Conservation (phyloP, 441 rosid genomes). For the Populus tomentosa region DNA sequence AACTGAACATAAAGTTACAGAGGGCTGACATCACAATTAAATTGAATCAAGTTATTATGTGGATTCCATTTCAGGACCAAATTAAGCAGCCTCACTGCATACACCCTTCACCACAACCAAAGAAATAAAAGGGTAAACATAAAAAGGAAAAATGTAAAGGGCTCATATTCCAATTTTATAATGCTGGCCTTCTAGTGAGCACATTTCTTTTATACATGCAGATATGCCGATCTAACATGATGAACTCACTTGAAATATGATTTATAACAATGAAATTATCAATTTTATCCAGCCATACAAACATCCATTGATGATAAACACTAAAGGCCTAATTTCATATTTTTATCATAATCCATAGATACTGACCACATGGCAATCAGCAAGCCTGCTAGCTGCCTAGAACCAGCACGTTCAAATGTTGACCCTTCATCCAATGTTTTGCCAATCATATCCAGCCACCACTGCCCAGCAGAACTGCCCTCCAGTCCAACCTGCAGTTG, state of each 20-base stretch:
- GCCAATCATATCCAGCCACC: constrained; percentile 91
- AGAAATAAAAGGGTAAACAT: background rate
- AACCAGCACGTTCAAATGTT: constrained; percentile 91
- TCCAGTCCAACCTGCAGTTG: constrained; percentile 90
- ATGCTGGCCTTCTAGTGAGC: background rate
- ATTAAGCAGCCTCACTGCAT: background rate
- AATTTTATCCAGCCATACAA: constrained; percentile 1
- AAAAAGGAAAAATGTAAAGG: background rate
- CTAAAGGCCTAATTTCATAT: background rate
- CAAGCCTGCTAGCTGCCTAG: constrained; percentile 91
- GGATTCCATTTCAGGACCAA: background rate
- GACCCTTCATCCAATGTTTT: constrained; percentile 70
- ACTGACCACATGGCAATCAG: constrained; percentile 86
- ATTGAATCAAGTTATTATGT: background rate
- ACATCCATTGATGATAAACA: background rate
- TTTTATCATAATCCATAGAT: constrained; percentile 5
- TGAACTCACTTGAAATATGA: background rate
- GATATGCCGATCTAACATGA: background rate
- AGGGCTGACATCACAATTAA: no score
- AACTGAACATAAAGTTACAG: background rate
- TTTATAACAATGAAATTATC: constrained; percentile 1
- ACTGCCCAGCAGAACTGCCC: constrained; percentile 92
- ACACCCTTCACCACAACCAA: background rate
- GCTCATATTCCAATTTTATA: background rate
- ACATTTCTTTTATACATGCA: background rate